These are phyloP conservation scores for Wickerhamomyces sp. DNA, from an alignment of 1,139 yeast genomes.

Conservation along the genomic window DNA sequence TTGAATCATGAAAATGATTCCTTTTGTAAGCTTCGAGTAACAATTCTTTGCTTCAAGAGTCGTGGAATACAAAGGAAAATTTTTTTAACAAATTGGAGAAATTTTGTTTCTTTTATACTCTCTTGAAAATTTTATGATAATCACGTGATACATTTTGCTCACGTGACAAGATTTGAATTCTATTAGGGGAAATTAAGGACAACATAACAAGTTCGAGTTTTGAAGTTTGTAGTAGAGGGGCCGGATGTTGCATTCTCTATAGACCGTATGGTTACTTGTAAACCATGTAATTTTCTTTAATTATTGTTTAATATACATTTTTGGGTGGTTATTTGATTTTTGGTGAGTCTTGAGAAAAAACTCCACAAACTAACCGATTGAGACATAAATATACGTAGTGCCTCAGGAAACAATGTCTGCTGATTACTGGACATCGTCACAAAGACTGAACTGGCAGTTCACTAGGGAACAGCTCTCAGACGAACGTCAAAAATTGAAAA, in stretches of 20 bases:
- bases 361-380: too few species aligned
- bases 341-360: neutral
- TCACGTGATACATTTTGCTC: neutral
- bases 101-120: conserved; percentile 1
- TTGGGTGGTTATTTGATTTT: neutral
- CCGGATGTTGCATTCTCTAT: too few species aligned
- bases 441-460: conserved; percentile 58
- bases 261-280: too few species aligned
- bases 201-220: too few species aligned
- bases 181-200: neutral
- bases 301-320: neutral
- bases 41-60: conserved; percentile 70
- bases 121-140: neutral
- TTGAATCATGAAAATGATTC: conserved; percentile 24
- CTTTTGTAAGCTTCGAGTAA: conserved; percentile 74
- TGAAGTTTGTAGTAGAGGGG: too few species aligned
- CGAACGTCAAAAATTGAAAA: conserved; percentile 34
- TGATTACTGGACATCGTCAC: conserved; percentile 67
- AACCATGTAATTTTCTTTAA: too few species aligned
- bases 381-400: too few species aligned
- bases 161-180: neutral
- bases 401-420: conserved; percentile 42
- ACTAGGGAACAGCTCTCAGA: conserved; percentile 42
- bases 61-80: conserved; percentile 21
- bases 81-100: neutral